Base-by-base conservation (phyloP, 2,329 filamentous ascomycete species). In the Teratosphaeria viscida region DNA sequence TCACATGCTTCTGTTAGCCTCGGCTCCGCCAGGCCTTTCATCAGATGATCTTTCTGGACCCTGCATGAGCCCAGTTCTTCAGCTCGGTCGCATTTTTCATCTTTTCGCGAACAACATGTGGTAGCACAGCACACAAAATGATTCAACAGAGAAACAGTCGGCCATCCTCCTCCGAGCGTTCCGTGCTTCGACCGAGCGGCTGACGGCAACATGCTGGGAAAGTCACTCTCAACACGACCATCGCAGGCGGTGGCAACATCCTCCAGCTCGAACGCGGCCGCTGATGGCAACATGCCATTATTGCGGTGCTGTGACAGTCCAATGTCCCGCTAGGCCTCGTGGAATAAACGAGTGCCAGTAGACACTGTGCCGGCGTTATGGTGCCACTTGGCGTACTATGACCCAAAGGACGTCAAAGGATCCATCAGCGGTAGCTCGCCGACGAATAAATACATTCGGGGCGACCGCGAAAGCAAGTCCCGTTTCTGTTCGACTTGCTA, bases 351-450 rank as follows among this genome's bases (percentile, higher is more conserved):
- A 62, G 54, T 70, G 67, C 54, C 68, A 65, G 60, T 70, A 67
- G 60, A 64, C 65, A 23, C 61, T 70, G 57, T 70, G 68, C 60
- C 59, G 68, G 10, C 66, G 67, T 53, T 67, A 70, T 60, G 68
- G 57, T 19, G 67, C 66, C 34, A 64, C 62, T 14, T 70, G 68
- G 64, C 39, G 11, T 69, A 70, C 62, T 69, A 69, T 58, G 47
- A 65, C 16, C 26, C 58, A 8, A 53, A 62, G 10, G 62, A 62
- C 47, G 27, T 59, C 55, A 53, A 60, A 23, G 29, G 60, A 11
- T 35, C 47, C 54, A 53, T 35, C 14, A 37, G 56, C 35, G 35
- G 49, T 12, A 32, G 35, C 29, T 39, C 49, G 14, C 53, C 55
- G 37, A 60, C 57, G 19, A 57, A 47, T 19, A 29, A 29, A 23